A percentile compares a stretch with the other conserved stretches of the same genome.
Evolutionary conservation across 257 asterid genomes (phyloP).

Genomic region (Thymus mandschuricus): DNA sequence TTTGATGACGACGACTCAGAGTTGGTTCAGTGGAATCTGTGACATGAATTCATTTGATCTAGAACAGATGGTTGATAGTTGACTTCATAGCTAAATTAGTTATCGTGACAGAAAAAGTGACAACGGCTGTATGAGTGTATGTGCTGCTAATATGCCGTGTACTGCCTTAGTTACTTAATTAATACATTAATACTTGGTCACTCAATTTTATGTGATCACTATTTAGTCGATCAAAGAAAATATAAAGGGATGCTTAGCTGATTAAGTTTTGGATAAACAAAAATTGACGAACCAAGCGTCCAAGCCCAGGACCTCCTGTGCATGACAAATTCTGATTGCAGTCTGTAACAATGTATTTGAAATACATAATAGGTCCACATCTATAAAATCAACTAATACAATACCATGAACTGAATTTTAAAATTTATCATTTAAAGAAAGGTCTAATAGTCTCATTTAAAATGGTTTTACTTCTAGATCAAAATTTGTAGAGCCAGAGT

Average conservation of each 20-base stretch:
- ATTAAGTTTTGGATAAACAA: too few species aligned
- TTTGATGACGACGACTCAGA: too few species aligned
- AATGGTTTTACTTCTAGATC: too few species aligned
- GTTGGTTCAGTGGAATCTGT: too few species aligned
- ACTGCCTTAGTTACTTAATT: background rate
- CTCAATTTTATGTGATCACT: background rate
- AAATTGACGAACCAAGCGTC: too few species aligned
- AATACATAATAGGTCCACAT: background rate
- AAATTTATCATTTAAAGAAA: background rate
- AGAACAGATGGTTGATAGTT: background rate
- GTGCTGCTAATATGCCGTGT: background rate
- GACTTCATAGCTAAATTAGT: conserved; percentile 2
- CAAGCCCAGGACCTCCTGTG: too few species aligned
- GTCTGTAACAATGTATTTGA: background rate
- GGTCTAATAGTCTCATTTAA: background rate
- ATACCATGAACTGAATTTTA: background rate
- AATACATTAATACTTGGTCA: background rate
- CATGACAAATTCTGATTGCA: too few species aligned
- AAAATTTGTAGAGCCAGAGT: too few species aligned
- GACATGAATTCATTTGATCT: too few species aligned
- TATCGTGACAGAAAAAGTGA: background rate
- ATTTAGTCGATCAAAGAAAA: background rate
- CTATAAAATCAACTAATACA: background rate
- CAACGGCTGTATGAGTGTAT: background rate
- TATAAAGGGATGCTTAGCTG: too few species aligned